Evolutionary conservation across 148 eudicot species (phyloP).

Genomic region (Fagopyrum esculentum): DNA sequence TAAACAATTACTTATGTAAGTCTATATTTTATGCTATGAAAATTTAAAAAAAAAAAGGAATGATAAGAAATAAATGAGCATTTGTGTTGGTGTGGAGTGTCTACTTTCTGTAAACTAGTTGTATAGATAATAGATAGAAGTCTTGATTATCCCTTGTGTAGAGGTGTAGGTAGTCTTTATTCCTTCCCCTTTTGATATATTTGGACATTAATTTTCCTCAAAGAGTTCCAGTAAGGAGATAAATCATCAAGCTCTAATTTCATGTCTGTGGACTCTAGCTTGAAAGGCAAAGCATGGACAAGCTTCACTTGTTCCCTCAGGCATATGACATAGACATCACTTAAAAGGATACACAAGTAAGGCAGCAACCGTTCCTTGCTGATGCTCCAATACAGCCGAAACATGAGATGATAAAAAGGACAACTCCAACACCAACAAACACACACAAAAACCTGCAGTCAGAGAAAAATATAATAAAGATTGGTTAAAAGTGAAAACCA

Average conservation of each 20-base stretch:
- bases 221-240: background rate
- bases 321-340: background rate
- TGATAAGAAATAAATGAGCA: background rate
- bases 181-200: background rate
- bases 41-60: no score
- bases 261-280: background rate
- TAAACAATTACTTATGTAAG: background rate
- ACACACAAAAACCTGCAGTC: constrained; percentile 77
- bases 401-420: constrained; percentile 71
- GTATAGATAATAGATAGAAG: background rate
- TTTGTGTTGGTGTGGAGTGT: background rate
- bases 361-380: constrained; percentile 83
- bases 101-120: background rate
- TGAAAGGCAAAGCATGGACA: background rate
- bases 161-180: background rate
- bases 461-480: constrained; percentile 4
- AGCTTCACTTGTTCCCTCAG: background rate
- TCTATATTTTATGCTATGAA: background rate
- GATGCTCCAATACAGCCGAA: constrained; percentile 87
- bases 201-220: background rate
- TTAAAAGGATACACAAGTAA: constrained; percentile 73
- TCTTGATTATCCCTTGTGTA: background rate
- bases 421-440: constrained; percentile 59
- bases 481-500: background rate
- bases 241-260: background rate